phyloP scores from a whole-genome alignment of 108 stramenopile species.

The Nannochloropsis salina region DNA sequence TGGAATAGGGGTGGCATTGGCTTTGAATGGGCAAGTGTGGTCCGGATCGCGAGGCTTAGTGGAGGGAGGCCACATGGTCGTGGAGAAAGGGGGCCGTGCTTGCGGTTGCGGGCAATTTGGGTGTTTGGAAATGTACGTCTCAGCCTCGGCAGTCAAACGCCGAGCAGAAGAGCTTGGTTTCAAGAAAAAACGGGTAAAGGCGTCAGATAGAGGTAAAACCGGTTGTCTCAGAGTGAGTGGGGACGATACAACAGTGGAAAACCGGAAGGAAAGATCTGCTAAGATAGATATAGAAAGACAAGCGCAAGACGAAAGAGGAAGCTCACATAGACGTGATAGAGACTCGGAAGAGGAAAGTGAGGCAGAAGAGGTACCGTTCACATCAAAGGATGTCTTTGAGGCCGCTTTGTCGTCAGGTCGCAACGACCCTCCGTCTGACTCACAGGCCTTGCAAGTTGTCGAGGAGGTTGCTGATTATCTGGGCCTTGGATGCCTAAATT shows the following conservation, averaged over 20 bases:
- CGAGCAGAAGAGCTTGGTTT: slow-evolving; percentile 34
- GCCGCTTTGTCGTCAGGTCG: not conserved
- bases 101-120: slow-evolving; percentile 53
- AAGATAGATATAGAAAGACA: not conserved
- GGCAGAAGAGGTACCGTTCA: not conserved
- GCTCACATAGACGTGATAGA: not conserved
- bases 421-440: not conserved
- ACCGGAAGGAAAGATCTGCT: not conserved
- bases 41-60: slow-evolving; percentile 44
- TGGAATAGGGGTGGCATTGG: slow-evolving; percentile 47
- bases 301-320: too few relatives aligned
- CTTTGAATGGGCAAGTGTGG: slow-evolving; percentile 37
- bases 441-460: not conserved
- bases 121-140: slow-evolving; percentile 51
- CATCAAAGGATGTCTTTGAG: not conserved
- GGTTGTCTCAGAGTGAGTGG: not conserved
- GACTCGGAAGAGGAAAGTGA: not conserved
- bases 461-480: slow-evolving; percentile 29
- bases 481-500: slow-evolving; percentile 45
- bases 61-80: slow-evolving; percentile 56
- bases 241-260: not conserved
- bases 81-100: not conserved
- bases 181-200: not conserved
- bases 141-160: slow-evolving; percentile 40
- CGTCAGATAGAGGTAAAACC: not conserved